Evolutionary conservation across 495 filamentous ascomycete genomes (phyloP).

Genomic region (Hypoxylon lenormandii): DNA sequence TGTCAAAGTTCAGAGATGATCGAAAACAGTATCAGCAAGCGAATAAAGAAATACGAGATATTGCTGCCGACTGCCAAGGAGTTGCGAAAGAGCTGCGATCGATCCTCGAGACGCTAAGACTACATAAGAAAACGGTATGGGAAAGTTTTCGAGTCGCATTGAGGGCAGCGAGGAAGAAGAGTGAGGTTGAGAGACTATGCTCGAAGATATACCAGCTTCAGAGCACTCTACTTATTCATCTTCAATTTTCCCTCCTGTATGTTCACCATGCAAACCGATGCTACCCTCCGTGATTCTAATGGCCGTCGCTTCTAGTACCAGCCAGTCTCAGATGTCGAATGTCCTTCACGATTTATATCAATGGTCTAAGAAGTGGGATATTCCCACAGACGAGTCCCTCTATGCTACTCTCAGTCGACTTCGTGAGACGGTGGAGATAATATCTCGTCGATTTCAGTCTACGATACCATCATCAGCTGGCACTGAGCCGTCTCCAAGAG

Average conservation of each 20-base stretch:
- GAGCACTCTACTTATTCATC: background rate
- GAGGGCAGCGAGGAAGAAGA: conserved; percentile 23
- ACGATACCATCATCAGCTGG: no score
- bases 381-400: background rate
- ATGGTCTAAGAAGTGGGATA: background rate
- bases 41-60: no score
- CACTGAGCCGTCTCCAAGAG: no score
- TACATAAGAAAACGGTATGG: no score
- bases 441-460: no score
- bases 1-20: no score
- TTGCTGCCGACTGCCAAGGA: no score
- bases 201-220: background rate
- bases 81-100: no score
- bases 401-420: background rate
- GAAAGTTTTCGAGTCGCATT: conserved; percentile 49
- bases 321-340: background rate
- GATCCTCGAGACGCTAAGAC: no score
- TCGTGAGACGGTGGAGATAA: background rate
- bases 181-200: background rate
- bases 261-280: background rate
- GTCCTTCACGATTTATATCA: background rate
- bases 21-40: no score
- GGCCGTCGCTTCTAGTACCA: background rate
- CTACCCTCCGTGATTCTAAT: background rate
- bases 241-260: background rate